Evolutionary conservation across 306 rosid species (phyloP).

Genomic region (Vigna radiata): DNA sequence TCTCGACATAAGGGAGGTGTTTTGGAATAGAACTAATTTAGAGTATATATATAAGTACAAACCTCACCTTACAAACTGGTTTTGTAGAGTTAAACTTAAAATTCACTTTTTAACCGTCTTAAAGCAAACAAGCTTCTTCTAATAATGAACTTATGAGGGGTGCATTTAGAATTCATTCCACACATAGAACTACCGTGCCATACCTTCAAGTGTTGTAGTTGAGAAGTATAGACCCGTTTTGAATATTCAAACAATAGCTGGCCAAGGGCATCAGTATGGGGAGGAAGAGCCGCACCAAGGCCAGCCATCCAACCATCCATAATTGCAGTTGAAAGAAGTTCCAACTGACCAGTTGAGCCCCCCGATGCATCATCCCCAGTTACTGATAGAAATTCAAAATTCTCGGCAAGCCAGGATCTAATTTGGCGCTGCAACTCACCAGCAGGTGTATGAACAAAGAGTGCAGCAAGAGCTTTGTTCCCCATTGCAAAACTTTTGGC

Average conservation of each 20-base stretch:
- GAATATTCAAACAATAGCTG: conserved; percentile 90
- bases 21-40: no score
- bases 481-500: conserved; percentile 92
- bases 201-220: conserved; percentile 98
- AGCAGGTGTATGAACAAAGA: conserved; percentile 98
- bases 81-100: no score
- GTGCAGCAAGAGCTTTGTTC: conserved; percentile 92
- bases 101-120: neutral
- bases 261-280: conserved; percentile 93
- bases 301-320: conserved; percentile 99
- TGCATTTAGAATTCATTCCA: conserved; percentile 38
- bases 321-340: conserved; percentile 98
- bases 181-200: conserved; percentile 30
- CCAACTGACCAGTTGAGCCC: conserved; percentile 94
- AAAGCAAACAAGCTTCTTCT: conserved; percentile 17
- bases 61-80: no score
- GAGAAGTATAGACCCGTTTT: conserved; percentile 88
- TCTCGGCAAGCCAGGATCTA: conserved; percentile 96
- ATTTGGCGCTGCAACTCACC: conserved; percentile 99
- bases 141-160: conserved; percentile 21
- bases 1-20: no score
- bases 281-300: conserved; percentile 97
- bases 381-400: conserved; percentile 82
- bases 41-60: no score
- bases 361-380: conserved; percentile 76